Percentiles rank a stretch among this genome's conserved stretches.
Evolutionary conservation across 2,329 filamentous ascomycete species (phyloP).

Genomic region (Trichoderma sp.): DNA sequence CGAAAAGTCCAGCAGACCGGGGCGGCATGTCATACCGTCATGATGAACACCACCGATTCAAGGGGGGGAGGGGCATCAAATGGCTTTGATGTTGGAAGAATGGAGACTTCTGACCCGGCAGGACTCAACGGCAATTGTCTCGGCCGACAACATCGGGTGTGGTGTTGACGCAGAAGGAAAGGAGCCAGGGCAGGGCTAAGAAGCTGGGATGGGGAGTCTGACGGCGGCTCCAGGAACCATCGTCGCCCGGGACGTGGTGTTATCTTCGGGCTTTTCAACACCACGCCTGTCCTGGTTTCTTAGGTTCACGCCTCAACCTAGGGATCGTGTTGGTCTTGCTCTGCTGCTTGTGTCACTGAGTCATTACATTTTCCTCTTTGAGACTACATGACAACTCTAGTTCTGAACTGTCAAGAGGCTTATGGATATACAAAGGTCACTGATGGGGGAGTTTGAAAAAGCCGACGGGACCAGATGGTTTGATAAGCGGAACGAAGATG

Average conservation of each 20-base stretch:
- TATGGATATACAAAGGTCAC: background rate
- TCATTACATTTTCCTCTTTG: background rate
- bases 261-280: constrained; percentile 1
- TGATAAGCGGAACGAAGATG: background rate
- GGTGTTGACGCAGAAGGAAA: background rate
- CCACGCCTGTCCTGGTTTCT: background rate
- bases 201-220: background rate
- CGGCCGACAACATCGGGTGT: background rate
- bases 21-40: background rate
- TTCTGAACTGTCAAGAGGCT: background rate
- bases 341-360: background rate
- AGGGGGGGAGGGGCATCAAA: background rate
- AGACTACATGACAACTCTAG: background rate
- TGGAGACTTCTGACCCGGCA: background rate
- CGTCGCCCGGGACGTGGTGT: background rate
- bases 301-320: background rate
- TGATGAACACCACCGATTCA: background rate
- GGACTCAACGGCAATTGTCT: background rate
- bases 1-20: background rate
- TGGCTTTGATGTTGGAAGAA: background rate
- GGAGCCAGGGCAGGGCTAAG: background rate
- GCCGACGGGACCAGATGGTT: background rate
- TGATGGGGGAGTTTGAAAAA: background rate
- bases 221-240: constrained; percentile 13
- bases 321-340: background rate